These are phyloP conservation scores for Flaveria brownii DNA, from an alignment of 129 eudicot genomes.

Conservation along the genomic window DNA sequence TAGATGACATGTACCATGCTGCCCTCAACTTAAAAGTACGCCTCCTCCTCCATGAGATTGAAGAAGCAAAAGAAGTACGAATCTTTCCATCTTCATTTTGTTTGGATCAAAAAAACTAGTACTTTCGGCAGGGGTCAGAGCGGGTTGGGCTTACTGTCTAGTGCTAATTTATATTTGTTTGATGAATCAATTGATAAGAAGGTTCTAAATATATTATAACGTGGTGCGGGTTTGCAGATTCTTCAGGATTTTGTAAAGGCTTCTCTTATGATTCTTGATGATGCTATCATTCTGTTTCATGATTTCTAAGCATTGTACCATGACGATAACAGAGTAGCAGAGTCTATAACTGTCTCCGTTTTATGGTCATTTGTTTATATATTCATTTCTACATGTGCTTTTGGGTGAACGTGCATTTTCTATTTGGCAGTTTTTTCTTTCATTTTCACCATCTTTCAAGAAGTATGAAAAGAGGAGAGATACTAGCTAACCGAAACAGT, in stretches of 20 bases:
- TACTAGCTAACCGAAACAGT: too few relatives aligned
- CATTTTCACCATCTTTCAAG: too few relatives aligned
- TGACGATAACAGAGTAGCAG: background rate
- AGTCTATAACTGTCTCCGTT: background rate
- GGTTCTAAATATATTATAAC: background rate
- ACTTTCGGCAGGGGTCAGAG: background rate
- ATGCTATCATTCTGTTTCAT: constrained; percentile 69
- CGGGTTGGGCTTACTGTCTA: background rate
- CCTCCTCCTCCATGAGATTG: constrained; percentile 49
- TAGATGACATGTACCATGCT: constrained; percentile 95
- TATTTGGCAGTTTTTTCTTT: too few relatives aligned
- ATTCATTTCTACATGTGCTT: background rate
- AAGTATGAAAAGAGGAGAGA: too few relatives aligned
- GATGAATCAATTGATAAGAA: background rate
- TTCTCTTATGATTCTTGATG: constrained; percentile 72
- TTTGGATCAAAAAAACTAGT: background rate
- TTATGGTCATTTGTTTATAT: background rate
- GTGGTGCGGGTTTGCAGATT: constrained; percentile 39
- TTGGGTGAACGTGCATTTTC: too few relatives aligned
- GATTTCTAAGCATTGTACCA: constrained; percentile 40
- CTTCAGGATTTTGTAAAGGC: constrained; percentile 57
- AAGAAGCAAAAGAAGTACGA: constrained; percentile 65
- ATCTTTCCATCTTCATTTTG: background rate
- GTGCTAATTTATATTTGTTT: background rate
- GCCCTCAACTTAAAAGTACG: constrained; percentile 75